Conservation (phyloP, 768 basidiomycete species). For the Strobilomyces dryophilus region DNA sequence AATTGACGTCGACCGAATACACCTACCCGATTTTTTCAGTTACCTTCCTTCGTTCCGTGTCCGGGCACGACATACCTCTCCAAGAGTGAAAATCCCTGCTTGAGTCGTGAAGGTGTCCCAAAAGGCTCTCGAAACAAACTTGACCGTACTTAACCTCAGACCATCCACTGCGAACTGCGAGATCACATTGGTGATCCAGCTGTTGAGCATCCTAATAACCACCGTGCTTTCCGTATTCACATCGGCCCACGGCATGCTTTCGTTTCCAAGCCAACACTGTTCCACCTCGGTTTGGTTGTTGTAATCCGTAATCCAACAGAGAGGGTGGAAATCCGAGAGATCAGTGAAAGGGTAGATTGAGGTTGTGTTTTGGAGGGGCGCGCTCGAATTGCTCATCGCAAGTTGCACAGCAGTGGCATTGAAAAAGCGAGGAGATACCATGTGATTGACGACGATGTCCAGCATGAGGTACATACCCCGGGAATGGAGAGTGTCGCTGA, state of each 20-base stretch:
- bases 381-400: constrained; percentile 7
- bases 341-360: constrained; percentile 30
- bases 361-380: constrained; percentile 17
- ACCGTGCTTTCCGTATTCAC: constrained; percentile 49
- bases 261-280: constrained; percentile 59
- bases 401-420: constrained; percentile 23
- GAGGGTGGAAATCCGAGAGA: constrained; percentile 36
- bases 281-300: constrained; percentile 47
- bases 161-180: constrained; percentile 49
- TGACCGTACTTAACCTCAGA: constrained; percentile 56
- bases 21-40: constrained; percentile 30
- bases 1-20: constrained; percentile 37
- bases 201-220: constrained; percentile 41
- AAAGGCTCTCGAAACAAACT: constrained; percentile 51
- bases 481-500: constrained; percentile 43
- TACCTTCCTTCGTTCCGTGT: constrained; percentile 19
- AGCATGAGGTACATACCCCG: constrained; percentile 60
- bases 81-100: constrained; percentile 51
- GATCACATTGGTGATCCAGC: constrained; percentile 47
- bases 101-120: constrained; percentile 48
- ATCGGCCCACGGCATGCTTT: constrained; percentile 49
- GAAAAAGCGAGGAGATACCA: constrained; percentile 37
- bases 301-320: constrained; percentile 41
- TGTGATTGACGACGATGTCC: constrained; percentile 61
- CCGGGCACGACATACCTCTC: constrained; percentile 39